Base-by-base conservation (phyloP, 2,329 filamentous ascomycete species). In the Pyrenochaeta sp. region DNA sequence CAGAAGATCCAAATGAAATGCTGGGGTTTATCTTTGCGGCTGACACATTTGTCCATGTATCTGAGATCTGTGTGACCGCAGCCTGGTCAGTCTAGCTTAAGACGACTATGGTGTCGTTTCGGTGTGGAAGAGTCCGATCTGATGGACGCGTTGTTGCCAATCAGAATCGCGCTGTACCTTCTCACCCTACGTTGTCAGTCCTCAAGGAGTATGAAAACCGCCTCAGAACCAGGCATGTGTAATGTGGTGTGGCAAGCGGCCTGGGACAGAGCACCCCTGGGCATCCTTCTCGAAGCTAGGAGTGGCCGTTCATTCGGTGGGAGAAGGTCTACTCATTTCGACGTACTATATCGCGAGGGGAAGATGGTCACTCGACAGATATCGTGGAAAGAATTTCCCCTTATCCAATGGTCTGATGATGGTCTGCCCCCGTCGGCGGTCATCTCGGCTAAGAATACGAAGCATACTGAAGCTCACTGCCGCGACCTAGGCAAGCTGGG, bases 401-500 rank as follows among this genome's bases (percentile, higher is more conserved):
- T 27, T 34, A 50, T 40, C 49, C n/a, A 36, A 46, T 22, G 19
- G 42, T 58, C 30, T 46, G 45, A 55, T 54, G 56, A 51, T 42
- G 47, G 36, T 37, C 27, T 53, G 30, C 51, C 24, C 34, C 46
- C 45, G 49, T 59, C 56, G 47, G 53, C 59, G 59, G 44, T 46
- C 47, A 40, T 13, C 30, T 52, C 58, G 66, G 67, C 49, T 67
- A 68, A 64, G 64, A 57, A 30, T 54, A 50, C 32, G 54, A 63
- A 64, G 56, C 60, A 57, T 51, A 40, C 28, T 34, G 46, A 66
- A 64, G 61, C 59, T 61, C 54, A 52, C 19, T 58, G 62, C 59
- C 56, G 51, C 42, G 56, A 40, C 37, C 52, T 62, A 32, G 54
- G 51, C 56, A 44, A 34, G 50, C 52, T 64, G 34, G 43, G 40